Evolutionary conservation across 352 stramenopile genomes (phyloP).

Genomic region (Globisporangium emineosum): DNA sequence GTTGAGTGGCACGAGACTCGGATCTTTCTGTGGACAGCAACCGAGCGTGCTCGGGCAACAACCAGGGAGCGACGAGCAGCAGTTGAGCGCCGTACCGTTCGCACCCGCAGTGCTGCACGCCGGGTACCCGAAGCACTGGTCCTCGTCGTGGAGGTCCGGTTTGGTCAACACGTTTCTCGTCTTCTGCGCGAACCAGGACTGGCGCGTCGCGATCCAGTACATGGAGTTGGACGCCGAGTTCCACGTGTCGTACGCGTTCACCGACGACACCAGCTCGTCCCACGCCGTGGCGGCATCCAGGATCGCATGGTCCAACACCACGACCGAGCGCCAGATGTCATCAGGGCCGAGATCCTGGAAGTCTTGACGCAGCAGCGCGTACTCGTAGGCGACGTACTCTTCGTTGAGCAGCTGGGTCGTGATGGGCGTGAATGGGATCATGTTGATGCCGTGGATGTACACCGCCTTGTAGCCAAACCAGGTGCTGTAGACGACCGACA

Average conservation of each 20-base stretch:
- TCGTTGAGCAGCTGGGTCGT: constrained; percentile 59
- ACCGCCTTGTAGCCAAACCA: constrained; percentile 76
- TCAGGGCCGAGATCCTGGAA: constrained; percentile 31
- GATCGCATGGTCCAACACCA: constrained; percentile 73
- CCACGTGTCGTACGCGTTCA: constrained; percentile 68
- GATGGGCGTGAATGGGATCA: constrained; percentile 81
- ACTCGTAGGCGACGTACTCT: constrained; percentile 54
- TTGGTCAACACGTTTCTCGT: constrained; percentile 28
- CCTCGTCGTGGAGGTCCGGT: constrained; percentile 29
- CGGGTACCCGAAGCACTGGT: constrained; percentile 69
- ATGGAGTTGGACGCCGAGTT: constrained; percentile 71
- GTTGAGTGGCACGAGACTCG: constrained; percentile 38
- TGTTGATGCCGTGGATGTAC: constrained; percentile 84
- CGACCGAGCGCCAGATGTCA: constrained; percentile 75
- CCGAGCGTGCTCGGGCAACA: constrained; percentile 64
- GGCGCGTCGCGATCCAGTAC: constrained; percentile 71
- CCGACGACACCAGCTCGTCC: constrained; percentile 49
- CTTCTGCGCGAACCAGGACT: constrained; percentile 61
- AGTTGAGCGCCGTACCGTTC: constrained; percentile 60
- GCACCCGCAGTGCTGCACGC: constrained; percentile 46
- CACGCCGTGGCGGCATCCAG: constrained; percentile 53
- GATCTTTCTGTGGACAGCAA: constrained; percentile 59
- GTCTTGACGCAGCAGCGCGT: constrained; percentile 43
- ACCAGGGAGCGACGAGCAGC: constrained; percentile 62
- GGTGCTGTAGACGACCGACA: constrained; percentile 78